Percentiles rank a stretch among this genome's conserved stretches.
Evolutionary conservation across 2,329 filamentous ascomycete genomes (phyloP).

Genomic region (Calycina marina): DNA sequence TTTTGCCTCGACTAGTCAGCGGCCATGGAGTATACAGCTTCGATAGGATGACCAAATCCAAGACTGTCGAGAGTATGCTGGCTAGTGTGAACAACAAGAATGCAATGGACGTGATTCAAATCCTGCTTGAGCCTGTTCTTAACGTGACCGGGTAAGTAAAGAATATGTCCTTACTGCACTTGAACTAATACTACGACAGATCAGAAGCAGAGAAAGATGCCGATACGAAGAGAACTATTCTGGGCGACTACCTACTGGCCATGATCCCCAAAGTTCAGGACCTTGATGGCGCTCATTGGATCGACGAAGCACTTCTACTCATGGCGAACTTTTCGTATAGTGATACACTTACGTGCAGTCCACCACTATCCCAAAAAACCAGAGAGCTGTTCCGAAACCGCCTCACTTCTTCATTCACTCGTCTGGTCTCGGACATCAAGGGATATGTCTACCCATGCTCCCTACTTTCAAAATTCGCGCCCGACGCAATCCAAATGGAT

Average conservation of each 20-base stretch:
- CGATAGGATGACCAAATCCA: slow-evolving; percentile 73
- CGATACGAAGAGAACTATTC: slow-evolving; percentile 19
- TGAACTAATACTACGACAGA: slow-evolving; percentile 6
- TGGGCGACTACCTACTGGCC: slow-evolving; percentile 20
- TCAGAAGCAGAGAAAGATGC: slow-evolving; percentile 13
- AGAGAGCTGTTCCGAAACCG: slow-evolving; percentile 39
- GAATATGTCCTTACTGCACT: background rate
- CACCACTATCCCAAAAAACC: slow-evolving; percentile 35
- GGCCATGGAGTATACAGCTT: slow-evolving; percentile 63
- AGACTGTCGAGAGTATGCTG: slow-evolving; percentile 54
- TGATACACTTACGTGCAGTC: slow-evolving; percentile 27
- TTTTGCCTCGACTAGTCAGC: slow-evolving; percentile 55
- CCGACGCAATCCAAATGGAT: slow-evolving; percentile 36
- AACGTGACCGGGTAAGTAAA: slow-evolving; percentile 22
- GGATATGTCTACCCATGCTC: slow-evolving; percentile 30
- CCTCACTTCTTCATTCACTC: slow-evolving; percentile 43
- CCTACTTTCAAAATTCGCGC: slow-evolving; percentile 13
- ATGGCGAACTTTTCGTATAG: slow-evolving; percentile 41
- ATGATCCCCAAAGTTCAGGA: slow-evolving; percentile 18
- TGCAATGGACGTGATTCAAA: slow-evolving; percentile 29
- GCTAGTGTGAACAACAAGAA: slow-evolving; percentile 11
- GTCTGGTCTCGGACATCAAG: slow-evolving; percentile 37
- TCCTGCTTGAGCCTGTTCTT: slow-evolving; percentile 31
- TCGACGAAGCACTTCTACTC: slow-evolving; percentile 14
- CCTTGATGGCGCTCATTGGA: slow-evolving; percentile 13